Evolutionary conservation across 257 asterid species (phyloP).

Genomic region (Capsicum chinense): DNA sequence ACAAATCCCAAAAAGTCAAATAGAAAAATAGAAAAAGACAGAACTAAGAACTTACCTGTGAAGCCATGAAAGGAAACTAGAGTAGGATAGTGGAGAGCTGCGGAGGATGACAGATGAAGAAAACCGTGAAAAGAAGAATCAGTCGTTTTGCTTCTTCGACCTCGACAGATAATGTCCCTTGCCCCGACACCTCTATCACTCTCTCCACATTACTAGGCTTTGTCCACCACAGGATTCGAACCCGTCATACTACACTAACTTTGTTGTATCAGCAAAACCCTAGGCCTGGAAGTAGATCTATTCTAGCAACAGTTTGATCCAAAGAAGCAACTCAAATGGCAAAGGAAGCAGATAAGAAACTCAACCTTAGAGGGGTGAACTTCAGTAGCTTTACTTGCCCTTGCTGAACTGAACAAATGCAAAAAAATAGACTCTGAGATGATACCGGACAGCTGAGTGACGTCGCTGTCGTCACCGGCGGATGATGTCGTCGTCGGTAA

Average conservation of each 20-base stretch:
- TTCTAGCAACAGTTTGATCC: slow-evolving; percentile 5
- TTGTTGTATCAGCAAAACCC: not conserved
- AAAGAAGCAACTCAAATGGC: not conserved
- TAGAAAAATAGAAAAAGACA: too few relatives aligned
- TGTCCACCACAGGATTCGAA: not conserved
- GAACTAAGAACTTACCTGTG: too few relatives aligned
- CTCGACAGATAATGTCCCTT: not conserved
- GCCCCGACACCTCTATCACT: not conserved
- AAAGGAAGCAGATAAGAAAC: not conserved
- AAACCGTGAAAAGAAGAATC: not conserved
- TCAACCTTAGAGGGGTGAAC: not conserved
- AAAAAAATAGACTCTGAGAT: not conserved
- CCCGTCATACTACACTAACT: not conserved
- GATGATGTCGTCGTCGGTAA: too few relatives aligned
- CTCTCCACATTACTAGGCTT: not conserved
- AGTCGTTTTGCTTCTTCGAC: not conserved
- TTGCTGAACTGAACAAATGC: not conserved
- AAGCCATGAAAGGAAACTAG: too few relatives aligned
- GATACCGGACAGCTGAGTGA: too few relatives aligned
- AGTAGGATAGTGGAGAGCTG: too few relatives aligned
- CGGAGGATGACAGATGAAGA: too few relatives aligned
- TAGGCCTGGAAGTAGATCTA: not conserved
- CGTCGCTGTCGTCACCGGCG: too few relatives aligned
- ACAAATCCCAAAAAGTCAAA: too few relatives aligned
- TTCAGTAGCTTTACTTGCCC: not conserved